Evolutionary conservation across 2,329 filamentous ascomycete species (phyloP).

Genomic region (Magnaporthales sp.): DNA sequence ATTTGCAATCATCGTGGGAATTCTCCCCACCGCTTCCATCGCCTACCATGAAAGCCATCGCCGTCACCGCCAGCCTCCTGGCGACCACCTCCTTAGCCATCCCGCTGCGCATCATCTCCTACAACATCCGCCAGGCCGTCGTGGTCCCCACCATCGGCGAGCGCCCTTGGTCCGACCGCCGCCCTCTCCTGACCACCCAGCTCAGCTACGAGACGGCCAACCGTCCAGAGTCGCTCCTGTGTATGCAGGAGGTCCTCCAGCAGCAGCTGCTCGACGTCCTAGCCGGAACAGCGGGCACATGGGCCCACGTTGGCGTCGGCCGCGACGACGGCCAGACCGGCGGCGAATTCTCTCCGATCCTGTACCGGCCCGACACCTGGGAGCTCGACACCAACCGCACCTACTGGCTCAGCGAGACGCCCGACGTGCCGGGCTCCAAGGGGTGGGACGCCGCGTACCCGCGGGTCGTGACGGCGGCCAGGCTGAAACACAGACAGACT

Average conservation of each 20-base stretch:
- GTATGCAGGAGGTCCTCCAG: conserved; percentile 41
- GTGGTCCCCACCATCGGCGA: conserved; percentile 26
- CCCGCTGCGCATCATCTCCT: conserved; percentile 32
- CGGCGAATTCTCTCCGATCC: conserved; percentile 53
- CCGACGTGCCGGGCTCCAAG: conserved; percentile 40
- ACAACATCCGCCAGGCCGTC: conserved; percentile 39
- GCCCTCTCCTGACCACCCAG: conserved; percentile 25
- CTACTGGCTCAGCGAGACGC: conserved; percentile 55
- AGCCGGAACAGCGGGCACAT: conserved; percentile 25
- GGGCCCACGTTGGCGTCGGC: conserved; percentile 34
- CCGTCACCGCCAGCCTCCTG: background rate
- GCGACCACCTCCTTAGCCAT: conserved; percentile 4
- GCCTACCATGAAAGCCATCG: background rate
- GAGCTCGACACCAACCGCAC: conserved; percentile 40
- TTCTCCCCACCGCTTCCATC: background rate
- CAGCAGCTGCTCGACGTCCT: conserved; percentile 33
- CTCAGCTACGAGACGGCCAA: conserved; percentile 26
- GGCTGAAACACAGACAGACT: conserved; percentile 30
- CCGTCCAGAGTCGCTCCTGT: conserved; percentile 27
- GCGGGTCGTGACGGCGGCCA: conserved; percentile 38
- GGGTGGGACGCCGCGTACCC: conserved; percentile 43
- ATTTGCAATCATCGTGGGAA: background rate
- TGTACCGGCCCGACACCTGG: conserved; percentile 47
- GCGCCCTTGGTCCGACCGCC: conserved; percentile 28
- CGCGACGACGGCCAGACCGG: conserved; percentile 38